phyloP scores from a whole-genome alignment of 768 basidiomycete species.

The Hemileccinum rubropunctum region DNA sequence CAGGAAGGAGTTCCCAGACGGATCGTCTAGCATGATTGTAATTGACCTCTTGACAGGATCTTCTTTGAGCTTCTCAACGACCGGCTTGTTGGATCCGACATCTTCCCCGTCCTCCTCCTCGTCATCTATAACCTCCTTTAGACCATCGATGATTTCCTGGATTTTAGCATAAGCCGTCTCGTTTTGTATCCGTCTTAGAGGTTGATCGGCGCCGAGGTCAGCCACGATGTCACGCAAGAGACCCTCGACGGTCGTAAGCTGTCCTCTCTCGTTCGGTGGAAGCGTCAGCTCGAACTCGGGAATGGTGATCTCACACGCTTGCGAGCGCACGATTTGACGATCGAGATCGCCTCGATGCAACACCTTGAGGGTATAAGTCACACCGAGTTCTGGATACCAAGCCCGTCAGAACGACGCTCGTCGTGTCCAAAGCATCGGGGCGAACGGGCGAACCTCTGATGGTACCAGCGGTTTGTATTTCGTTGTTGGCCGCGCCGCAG shows the following conservation, averaged over 20 bases:
- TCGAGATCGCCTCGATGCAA: conserved; percentile 75
- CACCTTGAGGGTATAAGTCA: conserved; percentile 76
- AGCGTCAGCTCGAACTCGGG: conserved; percentile 91
- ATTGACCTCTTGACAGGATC: conserved; percentile 65
- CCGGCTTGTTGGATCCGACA: conserved; percentile 25
- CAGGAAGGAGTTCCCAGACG: conserved; percentile 94
- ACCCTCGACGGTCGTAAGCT: conserved; percentile 96
- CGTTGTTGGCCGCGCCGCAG: conserved; percentile 88
- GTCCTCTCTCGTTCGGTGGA: conserved; percentile 76
- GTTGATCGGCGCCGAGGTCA: conserved; percentile 81
- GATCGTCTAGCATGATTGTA: conserved; percentile 87
- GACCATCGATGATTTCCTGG: conserved; percentile 63
- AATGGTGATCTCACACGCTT: conserved; percentile 74
- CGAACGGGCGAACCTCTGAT: conserved; percentile 61
- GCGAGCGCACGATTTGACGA: conserved; percentile 90
- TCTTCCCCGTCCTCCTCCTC: conserved; percentile 39
- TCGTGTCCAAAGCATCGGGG: not conserved
- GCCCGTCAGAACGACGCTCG: not conserved
- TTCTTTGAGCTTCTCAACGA: conserved; percentile 34
- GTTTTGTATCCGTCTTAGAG: conserved; percentile 77
- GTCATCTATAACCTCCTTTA: conserved; percentile 63
- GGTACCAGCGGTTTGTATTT: conserved; percentile 85
- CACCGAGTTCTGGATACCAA: conserved; percentile 65
- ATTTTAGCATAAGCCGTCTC: conserved; percentile 71
- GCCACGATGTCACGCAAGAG: conserved; percentile 77